Base-by-base conservation (phyloP, 352 stramenopile species). In the Globisporangium yorkense region DNA sequence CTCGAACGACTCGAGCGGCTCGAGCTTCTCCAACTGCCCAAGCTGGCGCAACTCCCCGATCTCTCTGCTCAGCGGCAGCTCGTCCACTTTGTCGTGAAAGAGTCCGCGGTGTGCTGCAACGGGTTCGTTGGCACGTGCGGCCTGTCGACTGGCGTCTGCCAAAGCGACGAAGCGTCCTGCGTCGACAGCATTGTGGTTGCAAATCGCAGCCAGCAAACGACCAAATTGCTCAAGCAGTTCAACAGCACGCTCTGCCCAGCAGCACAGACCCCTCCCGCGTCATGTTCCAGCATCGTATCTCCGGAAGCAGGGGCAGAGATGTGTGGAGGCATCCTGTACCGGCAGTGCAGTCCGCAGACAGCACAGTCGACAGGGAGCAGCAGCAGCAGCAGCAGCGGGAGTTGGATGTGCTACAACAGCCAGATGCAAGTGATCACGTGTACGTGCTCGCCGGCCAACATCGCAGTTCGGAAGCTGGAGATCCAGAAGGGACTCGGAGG, bases 21-120 rank as follows among this genome's bases (percentile, higher is more conserved):
- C 10, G 60, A 73, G 27, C 48, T 77, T 5, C 21, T 60, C 2
- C 54, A 51, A 18, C 16, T 77, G 0, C 46, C 63, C 0, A 44
- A 58, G 5, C 45, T 80, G 4, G 29, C 59, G 12, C 56, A 54
- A 6, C 24, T 80, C 27, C 67, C 67, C 8, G 61, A 76, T 16
- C 31, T 77, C 9, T 21, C 51, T 0, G 47, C 54, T 1, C 50
- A 69, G 13, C 63, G 29, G 18, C 37, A 64, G 6, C 49, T 75
- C 5, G 31, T 57, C 5, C 56, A 62, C 1, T 56, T 80, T 5
- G 41, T 51, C 0, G 24, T 77, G 41, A 0, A 57, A 12, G 8
- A 72, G 39, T n/a, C 59, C 53, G 7, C 13, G 18, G 18, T 71
- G 12, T 77, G 72, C 44, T 80, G 69, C 61, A 72, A 77, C 33